Conservation (phyloP, 768 basidiomycete genomes). For the Trametes sanguinea region DNA sequence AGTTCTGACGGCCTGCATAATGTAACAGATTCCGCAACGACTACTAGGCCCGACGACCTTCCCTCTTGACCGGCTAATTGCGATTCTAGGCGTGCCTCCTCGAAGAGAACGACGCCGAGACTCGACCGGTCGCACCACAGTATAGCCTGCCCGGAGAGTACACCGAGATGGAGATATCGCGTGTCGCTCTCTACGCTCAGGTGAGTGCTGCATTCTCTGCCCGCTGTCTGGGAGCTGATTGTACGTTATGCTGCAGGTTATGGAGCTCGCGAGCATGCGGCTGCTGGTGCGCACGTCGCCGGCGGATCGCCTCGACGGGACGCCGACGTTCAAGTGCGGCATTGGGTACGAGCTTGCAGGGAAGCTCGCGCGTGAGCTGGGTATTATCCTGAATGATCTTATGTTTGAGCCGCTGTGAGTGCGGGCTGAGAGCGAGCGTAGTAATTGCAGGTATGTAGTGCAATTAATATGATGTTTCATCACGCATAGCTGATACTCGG, state of each 20-base stretch:
- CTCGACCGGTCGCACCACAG: conserved; percentile 45
- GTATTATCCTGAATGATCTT: conserved; percentile 61
- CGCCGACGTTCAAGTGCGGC: conserved; percentile 73
- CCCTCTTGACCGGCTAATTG: conserved; percentile 75
- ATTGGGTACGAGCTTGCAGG: conserved; percentile 61
- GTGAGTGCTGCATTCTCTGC: conserved; percentile 42
- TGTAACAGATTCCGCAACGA: conserved; percentile 65
- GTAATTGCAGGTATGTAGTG: too few relatives aligned
- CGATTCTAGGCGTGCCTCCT: conserved; percentile 75
- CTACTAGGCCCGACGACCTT: conserved; percentile 79
- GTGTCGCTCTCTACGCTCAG: conserved; percentile 58
- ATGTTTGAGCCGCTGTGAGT: conserved; percentile 56
- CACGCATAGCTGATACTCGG: neutral
- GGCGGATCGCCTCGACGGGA: conserved; percentile 64
- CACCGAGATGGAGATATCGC: conserved; percentile 70
- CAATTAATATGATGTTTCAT: neutral
- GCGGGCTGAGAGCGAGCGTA: neutral
- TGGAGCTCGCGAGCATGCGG: conserved; percentile 63
- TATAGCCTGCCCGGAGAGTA: conserved; percentile 66
- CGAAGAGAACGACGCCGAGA: conserved; percentile 68
- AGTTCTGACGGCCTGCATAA: neutral
- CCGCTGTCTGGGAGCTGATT: neutral
- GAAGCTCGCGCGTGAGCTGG: conserved; percentile 58
- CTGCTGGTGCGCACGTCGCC: conserved; percentile 66
- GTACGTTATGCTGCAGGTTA: conserved; percentile 47